Evolutionary conservation across 2,329 filamentous ascomycete genomes (phyloP), one percentile per base, ranked within the genome.

Genomic region (Epichloe coenophiala): DNA sequence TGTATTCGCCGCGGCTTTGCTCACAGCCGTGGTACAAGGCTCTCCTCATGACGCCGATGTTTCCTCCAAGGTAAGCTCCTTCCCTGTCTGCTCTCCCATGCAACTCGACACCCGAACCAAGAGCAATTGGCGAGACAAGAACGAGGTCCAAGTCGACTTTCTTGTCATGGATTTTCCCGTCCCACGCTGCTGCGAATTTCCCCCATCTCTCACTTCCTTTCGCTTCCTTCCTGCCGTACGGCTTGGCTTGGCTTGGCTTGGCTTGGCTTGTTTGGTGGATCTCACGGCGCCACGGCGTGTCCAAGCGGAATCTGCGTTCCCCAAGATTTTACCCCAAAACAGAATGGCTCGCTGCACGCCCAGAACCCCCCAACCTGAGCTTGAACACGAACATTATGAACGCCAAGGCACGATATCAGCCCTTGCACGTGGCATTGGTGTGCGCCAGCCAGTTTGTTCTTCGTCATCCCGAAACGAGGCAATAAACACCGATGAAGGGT

Each of bases 21-120:
- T 68, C 54, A 60, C 60, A 19, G 61, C 58, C 35, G 56, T 61
- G 53, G 56, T 55, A 43, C 59, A 64, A 33, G 63, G 60, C 39
- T 49, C 55, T 37, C 7, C 21, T 13, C 12, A 4, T 2, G 17
- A 41, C 8, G 9, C 33, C 5, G 36, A 13, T 27, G 19, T 8
- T 21, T 17, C 52, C n/a, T 8, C 37, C 35, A 23, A 48, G 23
- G 52, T 55, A 46, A 50, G 52, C 9, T 45, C 8, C 6, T 31
- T 13, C 45, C 35, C 35, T 37, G 38, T 27, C 36, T 47, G 19
- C 15, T 47, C 8, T 41, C 27, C 0, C 23, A 17, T 31, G 21
- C 4, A 33, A 6, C 12, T n/a, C 15, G n/a, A 5, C 19, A 31
- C 42, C 5, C 42, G 42, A 44, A 33, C 39, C 8, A 41, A 23